These are phyloP conservation scores for Saraca asoca DNA, from an alignment of 331 rosid genomes.

Conservation along the genomic window DNA sequence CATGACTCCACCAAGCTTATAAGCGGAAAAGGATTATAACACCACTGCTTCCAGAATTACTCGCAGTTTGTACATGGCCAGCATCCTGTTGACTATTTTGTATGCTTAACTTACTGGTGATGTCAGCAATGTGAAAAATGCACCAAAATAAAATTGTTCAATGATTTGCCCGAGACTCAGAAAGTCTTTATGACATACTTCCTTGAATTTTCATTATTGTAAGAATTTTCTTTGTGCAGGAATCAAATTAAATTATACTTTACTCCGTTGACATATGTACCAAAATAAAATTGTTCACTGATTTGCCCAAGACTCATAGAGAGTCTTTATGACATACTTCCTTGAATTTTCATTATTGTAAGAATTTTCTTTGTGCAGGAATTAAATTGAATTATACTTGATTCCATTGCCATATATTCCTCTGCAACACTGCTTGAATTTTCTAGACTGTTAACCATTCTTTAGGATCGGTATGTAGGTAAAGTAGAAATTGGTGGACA, in stretches of 20 bases:
- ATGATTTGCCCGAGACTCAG: slow-evolving; percentile 11
- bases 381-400: slow-evolving; percentile 24
- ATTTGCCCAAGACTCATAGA: slow-evolving; percentile 14
- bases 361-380: background rate
- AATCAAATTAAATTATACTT: slow-evolving; percentile 20
- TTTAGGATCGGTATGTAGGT: slow-evolving; percentile 44
- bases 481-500: slow-evolving; percentile 58
- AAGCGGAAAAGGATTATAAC: background rate
- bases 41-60: slow-evolving; percentile 1
- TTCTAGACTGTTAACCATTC: slow-evolving; percentile 41
- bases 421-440: slow-evolving; percentile 33
- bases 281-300: slow-evolving; percentile 4
- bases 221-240: background rate
- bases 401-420: slow-evolving; percentile 31
- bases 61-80: slow-evolving; percentile 14
- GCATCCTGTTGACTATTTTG: slow-evolving; percentile 26
- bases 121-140: slow-evolving; percentile 18
- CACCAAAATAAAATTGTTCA: background rate
- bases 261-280: slow-evolving; percentile 34
- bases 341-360: slow-evolving; percentile 5
- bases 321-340: slow-evolving; percentile 8
- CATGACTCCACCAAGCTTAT: background rate
- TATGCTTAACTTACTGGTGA: slow-evolving; percentile 14
- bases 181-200: slow-evolving; percentile 1
- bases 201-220: slow-evolving; percentile 10